Base-by-base conservation (phyloP, 2,329 filamentous ascomycete genomes). In the Ustilaginoidea virens region DNA sequence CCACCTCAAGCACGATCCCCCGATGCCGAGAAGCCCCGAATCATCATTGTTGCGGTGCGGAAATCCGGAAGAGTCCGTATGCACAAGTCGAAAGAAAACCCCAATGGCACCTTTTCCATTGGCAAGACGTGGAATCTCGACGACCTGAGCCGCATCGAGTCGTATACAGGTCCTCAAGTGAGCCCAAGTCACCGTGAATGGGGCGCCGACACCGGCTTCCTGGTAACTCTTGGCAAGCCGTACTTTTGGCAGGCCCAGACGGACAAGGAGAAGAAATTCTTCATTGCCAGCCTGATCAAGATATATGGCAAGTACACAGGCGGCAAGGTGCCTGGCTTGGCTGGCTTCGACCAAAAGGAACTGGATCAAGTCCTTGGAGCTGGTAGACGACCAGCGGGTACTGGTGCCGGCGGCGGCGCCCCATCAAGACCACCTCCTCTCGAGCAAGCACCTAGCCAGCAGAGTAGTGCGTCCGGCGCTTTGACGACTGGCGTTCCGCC, bases 111-210 rank as follows among this genome's bases (percentile, higher is more conserved):
- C 15, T 98, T 94, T 53, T 96, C 87, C 13, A 93, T 98, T 41
- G 90, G 90, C 40, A 98, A 98, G 59, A 93, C 90, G 4, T 98
- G 90, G 90, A 80, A 86, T 49, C 69, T 98, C 41, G 87, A 96
- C 53, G 90, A 98, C 48, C 60, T 98, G 27, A 69, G 70, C 4
- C 66, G 69, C 25, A 80, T 98, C 39, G 80, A 92, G 50, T 90
- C 83, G 16, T 96, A 77, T 47, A 77, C 73, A 5, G 66, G 74
- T 24, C 52, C 70, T 13, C 55, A 61, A 50, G 46, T 69, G 62
- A 47, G 62, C 52, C 41, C 76, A 38, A 49, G 69, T 58, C 40
- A 68, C 63, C 52, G 78, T 66, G 55, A 78, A 47, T 92, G 81
- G 80, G 87, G 83, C 14, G 76, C 79, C 29, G 76, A 77, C 33